phyloP scores from a whole-genome alignment of 2,329 filamentous ascomycete genomes.

The Fonsecaea erecta region DNA sequence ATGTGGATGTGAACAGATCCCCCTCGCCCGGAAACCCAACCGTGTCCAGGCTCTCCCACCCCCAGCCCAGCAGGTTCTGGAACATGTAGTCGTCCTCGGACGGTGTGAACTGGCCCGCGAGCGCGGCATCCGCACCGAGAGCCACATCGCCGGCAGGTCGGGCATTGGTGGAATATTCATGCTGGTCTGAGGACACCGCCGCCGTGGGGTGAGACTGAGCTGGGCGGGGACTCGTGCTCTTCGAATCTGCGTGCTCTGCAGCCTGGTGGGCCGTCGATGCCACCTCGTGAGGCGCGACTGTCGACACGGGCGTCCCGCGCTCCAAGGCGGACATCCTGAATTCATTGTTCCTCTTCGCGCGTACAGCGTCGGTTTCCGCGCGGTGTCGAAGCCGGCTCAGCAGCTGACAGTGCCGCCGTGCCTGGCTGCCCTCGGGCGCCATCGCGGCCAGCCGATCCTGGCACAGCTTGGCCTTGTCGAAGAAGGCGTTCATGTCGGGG shows the following conservation, averaged over 20 bases:
- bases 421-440: slow-evolving; percentile 34
- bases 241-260: neutral
- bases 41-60: slow-evolving; percentile 36
- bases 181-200: neutral
- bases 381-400: slow-evolving; percentile 27
- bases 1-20: slow-evolving; percentile 17
- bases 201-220: neutral
- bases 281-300: neutral
- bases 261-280: neutral
- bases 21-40: slow-evolving; percentile 29
- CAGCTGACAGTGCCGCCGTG: slow-evolving; percentile 31
- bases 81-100: slow-evolving; percentile 32
- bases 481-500: slow-evolving; percentile 23
- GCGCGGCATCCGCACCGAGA: neutral
- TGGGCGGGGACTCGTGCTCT: neutral
- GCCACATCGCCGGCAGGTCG: neutral
- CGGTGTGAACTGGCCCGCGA: slow-evolving; percentile 25
- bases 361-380: slow-evolving; percentile 29
- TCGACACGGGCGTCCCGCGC: neutral
- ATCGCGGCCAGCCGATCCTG: slow-evolving; percentile 30
- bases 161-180: neutral
- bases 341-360: slow-evolving; percentile 2
- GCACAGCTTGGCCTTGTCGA: slow-evolving; percentile 33
- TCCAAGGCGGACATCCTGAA: neutral
- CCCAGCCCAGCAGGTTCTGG: slow-evolving; percentile 34